Base-by-base conservation (phyloP, 176 grass and related monocot species). In the Cenchrus fungigraminus region DNA sequence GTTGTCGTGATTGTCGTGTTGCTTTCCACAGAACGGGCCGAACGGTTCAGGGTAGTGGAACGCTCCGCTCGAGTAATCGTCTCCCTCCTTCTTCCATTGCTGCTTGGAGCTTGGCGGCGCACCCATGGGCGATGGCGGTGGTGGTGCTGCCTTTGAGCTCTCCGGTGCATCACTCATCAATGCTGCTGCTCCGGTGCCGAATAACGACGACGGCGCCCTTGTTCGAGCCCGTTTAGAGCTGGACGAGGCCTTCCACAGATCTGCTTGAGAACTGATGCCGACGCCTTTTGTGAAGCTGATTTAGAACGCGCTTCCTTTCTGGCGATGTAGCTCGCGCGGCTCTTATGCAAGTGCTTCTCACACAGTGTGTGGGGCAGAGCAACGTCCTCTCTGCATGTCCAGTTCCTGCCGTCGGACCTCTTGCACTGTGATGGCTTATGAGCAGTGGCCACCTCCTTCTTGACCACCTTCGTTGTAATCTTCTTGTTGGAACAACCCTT, bases 361-460 rank as follows among this genome's bases (percentile, higher is more conserved):
- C 86, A 88, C 1, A 83, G 73, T 31, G 55, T 20, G 52, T 83
- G 58, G 11, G 32, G 46, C 31, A 40, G 1, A 47, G 0, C 43
- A 34, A 6, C 34, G 9, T 6, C 5, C 2, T 49, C 13, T 3
- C 3, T 3, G 9, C 80, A 78, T 20, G n/a, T 45, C 64, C 86
- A 88, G 2, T 67, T 68, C 56, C 14, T 83, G 20, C 66, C 80
- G 72, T 87, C 72, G 0, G 20, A 82, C 62, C 49, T 87, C 71
- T 82, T 87, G 62, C 86, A 87, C 22, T 12, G 37, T 25, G 25
- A 28, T 1, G 7, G 4, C 7, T 19, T 4, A 57, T 5, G 8
- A 40, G 6, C 14, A 12, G 49, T 17, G 25, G 8, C 37, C 37
- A 40, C 37, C 37, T 40, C 37, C 37, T 40, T 40, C 37, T 40